These are phyloP conservation scores for Heliamphora pulchella DNA, from an alignment of 179 eudicot species.

Conservation along the genomic window DNA sequence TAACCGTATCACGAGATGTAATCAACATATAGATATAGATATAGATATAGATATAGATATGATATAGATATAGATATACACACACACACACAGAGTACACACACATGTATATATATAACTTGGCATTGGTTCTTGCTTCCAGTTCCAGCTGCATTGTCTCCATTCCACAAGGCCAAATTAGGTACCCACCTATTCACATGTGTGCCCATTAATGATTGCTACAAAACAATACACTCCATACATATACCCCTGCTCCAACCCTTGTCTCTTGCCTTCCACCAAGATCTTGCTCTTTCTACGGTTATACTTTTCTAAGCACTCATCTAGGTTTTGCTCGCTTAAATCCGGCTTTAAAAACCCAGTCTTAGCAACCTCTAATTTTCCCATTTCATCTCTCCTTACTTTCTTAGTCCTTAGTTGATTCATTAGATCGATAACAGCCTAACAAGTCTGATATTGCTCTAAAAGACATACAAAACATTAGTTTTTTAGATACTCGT, in stretches of 20 bases:
- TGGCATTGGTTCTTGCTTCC: conserved; percentile 26
- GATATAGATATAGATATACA: too few species aligned
- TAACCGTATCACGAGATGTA: conserved; percentile 18
- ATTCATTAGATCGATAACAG: too few species aligned
- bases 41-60: neutral
- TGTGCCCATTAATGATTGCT: conserved; percentile 60
- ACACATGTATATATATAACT: neutral
- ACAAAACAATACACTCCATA: conserved; percentile 58
- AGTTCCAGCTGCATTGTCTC: conserved; percentile 32
- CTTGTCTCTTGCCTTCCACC: conserved; percentile 37
- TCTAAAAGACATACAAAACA: neutral
- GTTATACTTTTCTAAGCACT: too few species aligned
- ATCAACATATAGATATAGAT: neutral
- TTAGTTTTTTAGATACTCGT: neutral
- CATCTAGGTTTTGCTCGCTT: too few species aligned
- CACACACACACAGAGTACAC: too few species aligned
- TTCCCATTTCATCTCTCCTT: neutral
- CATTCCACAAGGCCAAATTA: conserved; percentile 51
- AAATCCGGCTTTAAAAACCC: too few species aligned
- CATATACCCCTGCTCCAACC: conserved; percentile 32
- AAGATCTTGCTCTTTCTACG: neutral
- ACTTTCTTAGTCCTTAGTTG: too few species aligned
- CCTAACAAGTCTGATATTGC: neutral
- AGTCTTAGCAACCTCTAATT: too few species aligned
- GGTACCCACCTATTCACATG: conserved; percentile 80